Evolutionary conservation across 1,139 yeast genomes (phyloP).

Genomic region (Entelexis sorbosivorans): DNA sequence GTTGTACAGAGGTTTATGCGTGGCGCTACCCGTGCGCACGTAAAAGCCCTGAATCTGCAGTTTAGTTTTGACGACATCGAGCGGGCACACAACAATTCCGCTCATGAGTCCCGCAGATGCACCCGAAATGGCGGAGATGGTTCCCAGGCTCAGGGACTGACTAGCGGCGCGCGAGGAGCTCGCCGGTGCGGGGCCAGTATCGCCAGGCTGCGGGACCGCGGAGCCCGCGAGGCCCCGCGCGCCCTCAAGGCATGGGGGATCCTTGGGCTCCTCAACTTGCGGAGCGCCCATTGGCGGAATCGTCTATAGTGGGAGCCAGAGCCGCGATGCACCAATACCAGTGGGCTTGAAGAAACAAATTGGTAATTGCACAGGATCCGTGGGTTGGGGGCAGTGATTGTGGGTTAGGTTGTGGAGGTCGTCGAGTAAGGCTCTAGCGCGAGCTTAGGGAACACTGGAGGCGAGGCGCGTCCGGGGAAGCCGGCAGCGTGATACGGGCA

Average conservation of each 20-base stretch:
- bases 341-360: not conserved
- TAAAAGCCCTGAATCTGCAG: constrained; percentile 86
- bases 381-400: not conserved
- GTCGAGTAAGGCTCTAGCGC: no score
- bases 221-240: constrained; percentile 3
- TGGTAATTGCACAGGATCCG: not conserved
- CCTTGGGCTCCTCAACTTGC: constrained; percentile 1
- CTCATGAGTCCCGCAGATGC: constrained; percentile 87
- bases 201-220: not conserved
- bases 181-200: not conserved
- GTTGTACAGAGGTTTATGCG: not conserved
- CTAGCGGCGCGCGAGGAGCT: not conserved
- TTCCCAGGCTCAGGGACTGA: constrained; percentile 5
- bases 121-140: constrained; percentile 57
- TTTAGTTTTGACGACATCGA: constrained; percentile 88
- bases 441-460: no score
- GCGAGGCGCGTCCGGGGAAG: no score
- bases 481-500: no score
- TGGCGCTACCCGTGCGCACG: constrained; percentile 1
- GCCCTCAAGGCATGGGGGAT: not conserved
- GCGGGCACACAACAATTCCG: constrained; percentile 84
- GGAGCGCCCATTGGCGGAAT: constrained; percentile 3
- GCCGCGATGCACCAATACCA: not conserved
- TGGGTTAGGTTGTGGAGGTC: not conserved
- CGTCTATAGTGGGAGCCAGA: not conserved